Evolutionary conservation across 306 rosid genomes (phyloP).

Genomic region (Senna siamea): DNA sequence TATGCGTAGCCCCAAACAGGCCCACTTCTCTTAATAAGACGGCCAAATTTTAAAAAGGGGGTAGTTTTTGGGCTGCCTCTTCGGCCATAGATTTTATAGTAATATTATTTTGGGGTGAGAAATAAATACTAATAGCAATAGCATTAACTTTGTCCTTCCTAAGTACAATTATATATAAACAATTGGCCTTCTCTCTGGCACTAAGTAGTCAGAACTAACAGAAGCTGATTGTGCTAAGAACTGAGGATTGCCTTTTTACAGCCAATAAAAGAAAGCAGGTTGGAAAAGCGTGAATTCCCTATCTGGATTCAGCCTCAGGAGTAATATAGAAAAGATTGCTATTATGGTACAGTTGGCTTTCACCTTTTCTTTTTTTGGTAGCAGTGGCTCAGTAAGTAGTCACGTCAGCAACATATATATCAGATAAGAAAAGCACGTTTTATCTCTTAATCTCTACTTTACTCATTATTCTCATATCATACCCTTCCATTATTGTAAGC

Average conservation of each 20-base stretch:
- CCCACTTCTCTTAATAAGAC: background rate
- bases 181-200: slow-evolving; percentile 11
- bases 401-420: slow-evolving; percentile 37
- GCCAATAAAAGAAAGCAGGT: slow-evolving; percentile 17
- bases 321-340: background rate
- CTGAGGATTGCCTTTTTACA: slow-evolving; percentile 25
- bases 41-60: too few relatives aligned
- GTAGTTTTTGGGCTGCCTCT: too few relatives aligned
- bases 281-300: slow-evolving; percentile 30
- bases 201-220: slow-evolving; percentile 9
- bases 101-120: too few relatives aligned
- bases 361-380: background rate
- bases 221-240: slow-evolving; percentile 30
- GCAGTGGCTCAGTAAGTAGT: slow-evolving; percentile 50
- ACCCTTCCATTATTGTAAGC: slow-evolving; percentile 37
- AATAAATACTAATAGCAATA: too few relatives aligned
- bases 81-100: too few relatives aligned
- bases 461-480: background rate
- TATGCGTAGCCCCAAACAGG: too few relatives aligned
- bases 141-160: background rate
- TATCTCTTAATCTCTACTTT: background rate
- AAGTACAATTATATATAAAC: background rate
- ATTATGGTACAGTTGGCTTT: background rate
- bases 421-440: slow-evolving; percentile 25
- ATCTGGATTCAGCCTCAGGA: slow-evolving; percentile 27